Base-by-base conservation (phyloP, 2,329 filamentous ascomycete genomes). In the Xylariaceae sp. region DNA sequence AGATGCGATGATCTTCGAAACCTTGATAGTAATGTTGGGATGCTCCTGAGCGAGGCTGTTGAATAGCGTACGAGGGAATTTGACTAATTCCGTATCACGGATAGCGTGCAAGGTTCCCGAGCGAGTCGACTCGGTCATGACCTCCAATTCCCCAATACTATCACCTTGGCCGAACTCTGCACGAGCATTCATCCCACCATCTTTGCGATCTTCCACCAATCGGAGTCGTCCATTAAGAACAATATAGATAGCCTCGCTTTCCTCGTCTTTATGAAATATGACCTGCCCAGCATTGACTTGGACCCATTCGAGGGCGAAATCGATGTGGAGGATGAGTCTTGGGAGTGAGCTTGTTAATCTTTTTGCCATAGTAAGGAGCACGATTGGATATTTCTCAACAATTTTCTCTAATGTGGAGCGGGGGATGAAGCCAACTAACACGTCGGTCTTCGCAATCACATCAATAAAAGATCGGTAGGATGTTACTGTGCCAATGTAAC, bases 161-260 rank as follows among this genome's bases (percentile, higher is more conserved):
- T 99, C 96, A 7, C 96, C 96, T 74, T 99, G 95, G 3, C 95
- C 95, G 68, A 89, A 98, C 72, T 99, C 96, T 12, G 91, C 93
- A 48, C 91, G 84, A 12, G 96, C 92, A 44, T 88, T 89, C 76
- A 96, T 89, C 2, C 89, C 89, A 0, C 91, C 91, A 61, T 90
- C 89, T 45, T 89, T 86, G 14, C 86, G 86, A 65, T 97, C 93
- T 57, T 92, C 83, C 0, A 99, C 89, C 0, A 93, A 84, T 52
- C 96, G 84, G 18, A 99, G 75, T 16, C 95, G 89, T 9, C 95
- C 95, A 65, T 99, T 99, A 16, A 99, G 82, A 1, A 99, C 95
- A 59, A 99, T 93, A 67, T 98, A 99, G 41, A 99, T 99, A 1
- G 96, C 93, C 73, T 99, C 95, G 67, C 95, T 99, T 63, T 98